Base-by-base conservation (phyloP, 306 rosid species). In the Hippophae gyantsensis region DNA sequence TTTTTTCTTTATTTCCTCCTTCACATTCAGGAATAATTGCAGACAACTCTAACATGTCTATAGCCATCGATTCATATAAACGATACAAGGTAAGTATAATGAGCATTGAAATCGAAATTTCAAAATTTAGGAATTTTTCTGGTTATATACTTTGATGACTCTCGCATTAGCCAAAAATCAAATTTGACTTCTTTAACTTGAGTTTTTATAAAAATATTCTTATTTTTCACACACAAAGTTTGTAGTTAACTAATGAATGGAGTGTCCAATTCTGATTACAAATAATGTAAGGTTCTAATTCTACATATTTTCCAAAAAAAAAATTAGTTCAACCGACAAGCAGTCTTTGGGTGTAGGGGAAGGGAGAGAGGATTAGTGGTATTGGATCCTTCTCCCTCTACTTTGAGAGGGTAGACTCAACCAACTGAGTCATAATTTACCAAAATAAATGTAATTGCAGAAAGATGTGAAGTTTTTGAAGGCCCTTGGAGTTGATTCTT, bases 1-100 rank as follows among this genome's bases (percentile, higher is more conserved):
- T 47, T 9, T 47, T 8, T 9, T 47, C 50, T 7, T 47, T 7
- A 47, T 9, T 54, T 54, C 6, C 58, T 3, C 38, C 12, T 23
- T 3, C 6, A 32, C 13, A 18, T 25, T 13, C 10, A 7, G 25
- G 14, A 50, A 50, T n/a, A 25, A 14, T 56, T n/a, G 1, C 42
- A 11, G 9, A 41, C 27, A 42, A 52, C 52, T 57, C 25, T 14
- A 71, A 49, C 23, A 57, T 65, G 23, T 60, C 63, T 2, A 12
- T 6, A 38, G 66, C 66, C 53, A 50, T 76, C 0, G 74, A 71
- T 48, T 71, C 70, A 58, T 71, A 76, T 42, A 67, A 67, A 4
- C 53, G 69, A 63, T 72, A 71, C 45, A 72, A 76, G 77, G 77
- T 76, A 38, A 40, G 50, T 18, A 8, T 11, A 26, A 41, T 13